phyloP scores from a whole-genome alignment of 2,329 filamentous ascomycete genomes.

The Xylariales sp. region DNA sequence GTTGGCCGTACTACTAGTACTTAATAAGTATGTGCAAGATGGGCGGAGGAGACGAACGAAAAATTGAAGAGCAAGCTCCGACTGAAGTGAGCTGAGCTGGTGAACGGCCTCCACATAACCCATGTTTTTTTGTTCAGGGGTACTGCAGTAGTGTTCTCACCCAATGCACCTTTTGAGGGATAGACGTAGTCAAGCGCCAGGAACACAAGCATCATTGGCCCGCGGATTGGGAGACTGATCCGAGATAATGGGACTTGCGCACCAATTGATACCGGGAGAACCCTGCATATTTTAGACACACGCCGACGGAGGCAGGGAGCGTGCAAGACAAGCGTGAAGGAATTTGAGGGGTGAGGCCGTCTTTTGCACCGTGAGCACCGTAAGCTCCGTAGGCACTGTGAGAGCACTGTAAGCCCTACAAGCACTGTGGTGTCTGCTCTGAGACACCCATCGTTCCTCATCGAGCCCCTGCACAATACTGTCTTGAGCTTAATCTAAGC shows the following conservation, averaged over 20 bases:
- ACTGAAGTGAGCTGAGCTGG: neutral
- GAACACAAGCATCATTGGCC: constrained; percentile 47
- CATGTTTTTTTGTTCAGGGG: constrained; percentile 35
- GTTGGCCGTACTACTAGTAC: no score
- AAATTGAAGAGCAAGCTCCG: neutral
- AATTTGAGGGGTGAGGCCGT: neutral
- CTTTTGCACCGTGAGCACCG: constrained; percentile 24
- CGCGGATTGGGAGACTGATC: constrained; percentile 44
- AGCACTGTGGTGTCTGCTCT: constrained; percentile 23
- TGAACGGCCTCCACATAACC: constrained; percentile 13
- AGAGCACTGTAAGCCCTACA: constrained; percentile 32
- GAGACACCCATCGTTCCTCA: constrained; percentile 31
- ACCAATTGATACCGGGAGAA: constrained; percentile 19
- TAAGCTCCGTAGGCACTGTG: constrained; percentile 8
- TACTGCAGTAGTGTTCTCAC: constrained; percentile 18
- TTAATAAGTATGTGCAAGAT: no score
- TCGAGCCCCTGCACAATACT: constrained; percentile 27
- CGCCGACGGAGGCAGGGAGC: constrained; percentile 1
- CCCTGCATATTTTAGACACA: constrained; percentile 21
- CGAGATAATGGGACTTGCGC: constrained; percentile 40
- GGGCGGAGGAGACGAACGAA: neutral
- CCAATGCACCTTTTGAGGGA: constrained; percentile 14
- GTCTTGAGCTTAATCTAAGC: constrained; percentile 1
- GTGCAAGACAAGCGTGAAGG: neutral
- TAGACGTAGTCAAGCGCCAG: constrained; percentile 46